Evolutionary conservation across 2,329 filamentous ascomycete genomes (phyloP), one percentile per base, ranked within the genome.

Genomic region (Chaetothyriales sp.): DNA sequence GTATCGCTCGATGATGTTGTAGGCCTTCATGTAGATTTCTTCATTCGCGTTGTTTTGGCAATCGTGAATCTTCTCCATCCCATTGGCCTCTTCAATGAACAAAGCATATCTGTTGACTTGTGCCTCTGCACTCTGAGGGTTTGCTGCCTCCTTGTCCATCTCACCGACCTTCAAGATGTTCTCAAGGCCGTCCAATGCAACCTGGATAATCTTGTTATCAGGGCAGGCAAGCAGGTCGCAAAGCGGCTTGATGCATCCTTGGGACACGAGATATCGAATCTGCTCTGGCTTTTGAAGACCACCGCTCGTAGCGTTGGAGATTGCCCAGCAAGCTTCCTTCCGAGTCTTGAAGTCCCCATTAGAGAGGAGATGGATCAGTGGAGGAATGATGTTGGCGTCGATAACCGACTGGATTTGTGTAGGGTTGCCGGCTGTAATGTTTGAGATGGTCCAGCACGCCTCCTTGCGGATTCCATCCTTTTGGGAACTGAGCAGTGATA

Each of bases 1-100:
- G 79, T 98, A 98, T 76, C 95, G 95, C 78, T 98, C 92, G 60
- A 98, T 98, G 71, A 98, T 98, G 78, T 94, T 96, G 78, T 96
- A 98, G 0, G 92, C 92, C 81, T 98, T 98, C 90, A 98, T 96
- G 78, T 98, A 98, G 62, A 98, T 98, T 73, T 98, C 92, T 73
- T 98, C 92, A 72, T 98, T 98, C 74, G 90, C 90, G 64, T 98
- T 98, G 75, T 93, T 95, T 76, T 98, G 92, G 79, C 92, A 96
- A 62, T 96, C 90, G 73, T 98, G 92, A 61, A 98, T 96, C 83
- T 96, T 96, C 76, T 96, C 92, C 92, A 98, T 98, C 59, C 92
- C 92, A 64, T 88, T 87, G 60, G 89, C 94, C 71, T 98, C 92
- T 72, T 98, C 92, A 60, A 98, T 98, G 72, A 94, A 96, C 57